Conservation (phyloP, 345 rosid genomes). For the Brassica juncea region DNA sequence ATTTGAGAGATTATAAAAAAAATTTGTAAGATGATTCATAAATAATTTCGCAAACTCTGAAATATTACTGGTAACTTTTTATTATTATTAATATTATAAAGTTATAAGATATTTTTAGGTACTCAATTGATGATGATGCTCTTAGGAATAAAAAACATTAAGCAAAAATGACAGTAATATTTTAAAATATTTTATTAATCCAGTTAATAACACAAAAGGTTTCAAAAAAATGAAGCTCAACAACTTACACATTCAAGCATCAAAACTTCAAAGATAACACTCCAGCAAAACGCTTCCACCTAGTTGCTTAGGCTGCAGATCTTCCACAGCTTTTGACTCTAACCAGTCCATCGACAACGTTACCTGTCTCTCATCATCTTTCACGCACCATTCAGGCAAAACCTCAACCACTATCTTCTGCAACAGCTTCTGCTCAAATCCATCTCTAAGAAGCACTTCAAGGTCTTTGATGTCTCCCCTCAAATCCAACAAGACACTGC, state of each 20-base stretch:
- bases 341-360: constrained; percentile 35
- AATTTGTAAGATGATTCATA: background rate
- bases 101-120: background rate
- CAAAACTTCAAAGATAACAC: constrained; percentile 50
- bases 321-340: constrained; percentile 47
- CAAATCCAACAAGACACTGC: constrained; percentile 66
- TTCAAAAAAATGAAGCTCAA: background rate
- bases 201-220: constrained; percentile 5
- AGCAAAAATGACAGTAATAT: background rate
- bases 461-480: constrained; percentile 54
- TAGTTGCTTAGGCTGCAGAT: constrained; percentile 47
- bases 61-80: background rate
- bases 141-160: background rate
- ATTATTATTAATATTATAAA: too few species aligned
- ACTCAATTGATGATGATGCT: background rate
- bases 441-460: constrained; percentile 55
- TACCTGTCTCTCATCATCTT: constrained; percentile 14
- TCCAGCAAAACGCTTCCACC: constrained; percentile 55
- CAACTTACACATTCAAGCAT: constrained; percentile 3
- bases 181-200: background rate
- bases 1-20: background rate
- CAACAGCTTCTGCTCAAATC: constrained; percentile 49
- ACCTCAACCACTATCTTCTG: constrained; percentile 64
- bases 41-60: background rate
- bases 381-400: constrained; percentile 58